phyloP scores from a whole-genome alignment of 305 asterid genomes.

The Rubia tinctorum region DNA sequence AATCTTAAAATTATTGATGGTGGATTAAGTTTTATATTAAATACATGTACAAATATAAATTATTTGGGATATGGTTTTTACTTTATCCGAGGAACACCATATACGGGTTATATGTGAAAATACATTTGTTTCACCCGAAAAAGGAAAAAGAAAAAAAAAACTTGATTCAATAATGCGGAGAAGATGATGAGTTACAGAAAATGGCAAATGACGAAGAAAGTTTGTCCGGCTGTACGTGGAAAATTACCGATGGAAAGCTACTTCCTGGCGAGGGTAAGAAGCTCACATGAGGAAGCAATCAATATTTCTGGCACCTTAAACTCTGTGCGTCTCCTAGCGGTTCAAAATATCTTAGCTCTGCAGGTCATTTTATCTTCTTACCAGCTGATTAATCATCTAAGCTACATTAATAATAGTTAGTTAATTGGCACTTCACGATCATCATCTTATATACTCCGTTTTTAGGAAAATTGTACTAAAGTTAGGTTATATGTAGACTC shows the following conservation, averaged over 20 bases:
- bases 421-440: no score
- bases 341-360: background rate
- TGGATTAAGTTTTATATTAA: no score
- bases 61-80: no score
- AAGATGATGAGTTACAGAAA: background rate
- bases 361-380: background rate
- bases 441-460: no score
- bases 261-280: background rate
- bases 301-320: background rate
- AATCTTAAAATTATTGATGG: no score
- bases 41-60: no score
- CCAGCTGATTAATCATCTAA: no score
- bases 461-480: no score
- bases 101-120: no score
- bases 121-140: background rate
- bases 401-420: no score
- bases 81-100: no score
- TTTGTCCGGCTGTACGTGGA: background rate
- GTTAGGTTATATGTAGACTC: no score
- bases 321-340: background rate
- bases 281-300: constrained; percentile 2
- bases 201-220: background rate
- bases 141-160: background rate
- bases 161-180: background rate
- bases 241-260: background rate